phyloP scores from a whole-genome alignment of 345 rosid species.

The Eucalyptus shirleyi region DNA sequence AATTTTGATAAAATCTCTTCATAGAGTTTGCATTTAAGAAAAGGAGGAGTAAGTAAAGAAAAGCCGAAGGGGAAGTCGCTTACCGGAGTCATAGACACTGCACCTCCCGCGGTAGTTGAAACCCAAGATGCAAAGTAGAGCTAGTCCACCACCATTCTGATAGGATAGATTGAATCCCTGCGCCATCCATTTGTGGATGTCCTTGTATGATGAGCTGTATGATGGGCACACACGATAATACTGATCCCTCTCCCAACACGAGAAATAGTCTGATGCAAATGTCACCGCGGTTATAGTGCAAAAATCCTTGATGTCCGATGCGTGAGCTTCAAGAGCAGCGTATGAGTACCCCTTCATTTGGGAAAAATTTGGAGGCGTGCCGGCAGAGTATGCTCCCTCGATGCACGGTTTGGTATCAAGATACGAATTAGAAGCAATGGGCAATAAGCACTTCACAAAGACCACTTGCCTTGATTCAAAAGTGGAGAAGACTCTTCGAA shows the following conservation, averaged over 20 bases:
- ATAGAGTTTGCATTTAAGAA: background rate
- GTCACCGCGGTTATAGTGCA: background rate
- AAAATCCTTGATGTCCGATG: background rate
- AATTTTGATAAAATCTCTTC: background rate
- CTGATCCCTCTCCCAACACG: background rate
- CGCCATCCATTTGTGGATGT: background rate
- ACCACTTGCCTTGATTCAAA: background rate
- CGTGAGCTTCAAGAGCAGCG: accelerated
- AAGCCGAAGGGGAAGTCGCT: background rate
- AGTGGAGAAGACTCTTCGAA: accelerated
- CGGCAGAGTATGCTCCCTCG: background rate
- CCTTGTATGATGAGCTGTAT: too few relatives aligned
- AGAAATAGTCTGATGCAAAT: background rate
- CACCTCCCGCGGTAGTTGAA: background rate
- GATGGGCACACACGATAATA: background rate
- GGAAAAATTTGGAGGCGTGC: background rate
- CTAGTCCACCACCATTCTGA: background rate
- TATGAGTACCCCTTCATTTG: background rate
- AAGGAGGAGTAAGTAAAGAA: background rate
- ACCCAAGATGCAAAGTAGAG: accelerated
- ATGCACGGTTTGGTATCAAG: background rate
- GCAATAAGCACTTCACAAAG: background rate
- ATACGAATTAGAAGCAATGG: background rate
- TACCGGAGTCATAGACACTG: accelerated
- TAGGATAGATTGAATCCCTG: background rate